These are phyloP conservation scores for Acanthamoeba rhysodes DNA, from an alignment of 208 protist genomes.

Conservation along the genomic window DNA sequence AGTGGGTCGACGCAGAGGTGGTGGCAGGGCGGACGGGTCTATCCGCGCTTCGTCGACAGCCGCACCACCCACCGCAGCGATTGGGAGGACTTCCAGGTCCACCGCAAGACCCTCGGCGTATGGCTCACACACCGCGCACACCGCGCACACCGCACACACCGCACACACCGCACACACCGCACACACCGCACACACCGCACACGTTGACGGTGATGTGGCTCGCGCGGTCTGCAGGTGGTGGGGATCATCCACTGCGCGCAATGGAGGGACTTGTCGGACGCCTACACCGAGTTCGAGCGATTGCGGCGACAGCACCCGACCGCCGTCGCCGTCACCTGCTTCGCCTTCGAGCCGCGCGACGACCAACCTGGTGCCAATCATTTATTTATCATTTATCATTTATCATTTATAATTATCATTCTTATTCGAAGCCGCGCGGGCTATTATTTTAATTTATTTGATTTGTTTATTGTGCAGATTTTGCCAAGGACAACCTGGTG, in stretches of 20 bases:
- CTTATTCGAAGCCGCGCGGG: not conserved
- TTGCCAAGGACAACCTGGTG: slow-evolving; percentile 62
- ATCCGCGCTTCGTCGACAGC: slow-evolving; percentile 41
- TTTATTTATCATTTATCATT: not conserved
- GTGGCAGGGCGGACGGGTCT: slow-evolving; percentile 52
- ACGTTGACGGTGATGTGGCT: not conserved
- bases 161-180: not conserved
- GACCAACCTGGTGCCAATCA: slow-evolving; percentile 26
- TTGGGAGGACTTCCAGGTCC: slow-evolving; percentile 69
- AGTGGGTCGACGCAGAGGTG: slow-evolving; percentile 14
- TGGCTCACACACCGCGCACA: not conserved
- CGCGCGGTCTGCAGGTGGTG: not conserved
- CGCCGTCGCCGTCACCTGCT: slow-evolving; percentile 56
- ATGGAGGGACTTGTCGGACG: slow-evolving; percentile 11
- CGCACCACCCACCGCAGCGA: slow-evolving; percentile 46
- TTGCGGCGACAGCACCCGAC: slow-evolving; percentile 46
- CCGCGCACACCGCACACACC: too few species aligned
- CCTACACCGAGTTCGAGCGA: slow-evolving; percentile 55
- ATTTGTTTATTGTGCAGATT: not conserved
- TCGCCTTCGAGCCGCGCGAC: slow-evolving; percentile 66
- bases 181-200: not conserved
- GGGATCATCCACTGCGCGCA: slow-evolving; percentile 62
- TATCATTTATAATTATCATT: not conserved
- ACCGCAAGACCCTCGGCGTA: slow-evolving; percentile 67
- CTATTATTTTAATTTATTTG: not conserved